Evolutionary conservation across 2,329 filamentous ascomycete species (phyloP), one percentile per base, ranked within the genome.

Genomic region (Tolypocladium paradoxum): DNA sequence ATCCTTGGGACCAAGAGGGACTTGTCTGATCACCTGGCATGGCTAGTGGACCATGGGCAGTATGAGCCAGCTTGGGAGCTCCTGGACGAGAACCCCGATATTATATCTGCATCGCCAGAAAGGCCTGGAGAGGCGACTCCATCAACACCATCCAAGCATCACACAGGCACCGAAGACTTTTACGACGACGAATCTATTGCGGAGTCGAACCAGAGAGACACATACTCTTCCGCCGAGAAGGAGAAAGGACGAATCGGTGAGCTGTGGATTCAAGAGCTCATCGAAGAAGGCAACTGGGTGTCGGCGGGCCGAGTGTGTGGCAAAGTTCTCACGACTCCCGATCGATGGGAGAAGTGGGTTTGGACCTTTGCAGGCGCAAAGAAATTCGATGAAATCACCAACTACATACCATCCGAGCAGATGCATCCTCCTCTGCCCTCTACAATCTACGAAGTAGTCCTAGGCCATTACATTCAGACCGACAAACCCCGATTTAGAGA

Each of bases 311-410:
- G 86, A 62, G 77, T 95, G 4, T 92, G 90, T 54, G 88, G 86
- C 16, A 90, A 85, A 63, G 91, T 96, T 0, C 75, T 99, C 1
- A 83, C 83, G 45, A 89, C 85, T 1, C 83, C 90, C 1, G 77
- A 86, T 48, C 77, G 86, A 60, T 99, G 93, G 93, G 91, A 97
- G 70, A 89, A 95, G 62, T 97, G 92, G 90, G 87, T 95, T 6
- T 95, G 88, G 82, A 85, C 82, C 0, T 99, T 99, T 70, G 89
- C 90, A 8, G 86, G 90, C 40, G 87, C 88, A 2, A 81, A 88
- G 58, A 90, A 84, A 63, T 90, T 95, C 61, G 89, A 96, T 65
- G 91, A 96, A 61, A 96, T 99, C 56, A 87, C 88, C 6, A 79
- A 87, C 36, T 84, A 87, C 62, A 88, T 99, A 33, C 93, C 93